A percentile compares a stretch with the other conserved stretches of the same genome.
These are phyloP conservation scores for Pichia ethanolica DNA, from an alignment of 805 yeast species.

Conservation along the genomic window DNA sequence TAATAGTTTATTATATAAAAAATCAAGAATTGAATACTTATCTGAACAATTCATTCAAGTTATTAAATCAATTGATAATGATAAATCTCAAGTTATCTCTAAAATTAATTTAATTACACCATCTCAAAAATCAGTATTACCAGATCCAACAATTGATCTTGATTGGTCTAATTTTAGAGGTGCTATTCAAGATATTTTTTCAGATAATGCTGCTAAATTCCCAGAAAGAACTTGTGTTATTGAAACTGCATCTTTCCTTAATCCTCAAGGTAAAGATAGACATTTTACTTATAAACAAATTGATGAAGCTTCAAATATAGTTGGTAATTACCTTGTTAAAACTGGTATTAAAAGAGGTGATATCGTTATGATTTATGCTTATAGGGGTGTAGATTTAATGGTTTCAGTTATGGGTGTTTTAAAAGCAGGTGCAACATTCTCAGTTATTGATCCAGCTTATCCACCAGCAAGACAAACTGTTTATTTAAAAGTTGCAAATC, in stretches of 20 bases:
- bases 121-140: constrained; percentile 55
- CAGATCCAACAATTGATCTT: constrained; percentile 80
- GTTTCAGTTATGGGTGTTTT: constrained; percentile 96
- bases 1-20: constrained; percentile 68
- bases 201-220: constrained; percentile 70
- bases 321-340: constrained; percentile 78
- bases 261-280: constrained; percentile 50
- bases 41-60: constrained; percentile 68
- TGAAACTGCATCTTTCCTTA: constrained; percentile 73
- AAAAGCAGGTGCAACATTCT: constrained; percentile 97
- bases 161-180: constrained; percentile 93
- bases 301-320: constrained; percentile 85
- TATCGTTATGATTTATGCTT: constrained; percentile 95
- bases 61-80: constrained; percentile 28
- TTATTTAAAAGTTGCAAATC: constrained; percentile 88
- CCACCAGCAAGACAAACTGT: constrained; percentile 97
- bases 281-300: constrained; percentile 80
- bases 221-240: constrained; percentile 90
- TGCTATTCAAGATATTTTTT: constrained; percentile 93
- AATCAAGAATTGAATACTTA: constrained; percentile 59
- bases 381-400: constrained; percentile 94
- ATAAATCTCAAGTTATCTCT: constrained; percentile 42
- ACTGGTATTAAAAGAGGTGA: constrained; percentile 87
- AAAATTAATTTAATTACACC: constrained; percentile 60
- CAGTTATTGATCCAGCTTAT: constrained; percentile 97